Conservation (phyloP, 495 filamentous ascomycete species). For the Pseudomonodictys pantanalensis region DNA sequence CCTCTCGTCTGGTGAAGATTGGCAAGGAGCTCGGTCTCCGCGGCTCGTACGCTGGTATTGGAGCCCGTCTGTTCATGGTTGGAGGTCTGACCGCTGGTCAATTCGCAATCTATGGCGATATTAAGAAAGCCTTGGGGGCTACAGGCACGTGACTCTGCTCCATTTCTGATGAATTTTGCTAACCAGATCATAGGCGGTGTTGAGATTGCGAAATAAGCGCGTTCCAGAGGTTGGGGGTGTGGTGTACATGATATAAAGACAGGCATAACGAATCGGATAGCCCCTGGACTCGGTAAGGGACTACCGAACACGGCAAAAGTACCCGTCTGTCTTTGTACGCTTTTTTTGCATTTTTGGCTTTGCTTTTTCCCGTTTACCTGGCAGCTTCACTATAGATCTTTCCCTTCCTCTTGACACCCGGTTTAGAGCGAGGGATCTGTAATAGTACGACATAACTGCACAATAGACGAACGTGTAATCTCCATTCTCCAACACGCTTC, state of each 20-base stretch:
- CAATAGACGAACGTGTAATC: slow-evolving; percentile 6
- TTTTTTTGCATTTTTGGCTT: slow-evolving; percentile 21
- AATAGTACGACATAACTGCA: slow-evolving; percentile 2
- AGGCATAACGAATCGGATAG: slow-evolving; percentile 3
- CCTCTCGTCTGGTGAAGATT: slow-evolving; percentile 90
- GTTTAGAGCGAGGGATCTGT: neutral
- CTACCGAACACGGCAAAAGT: slow-evolving; percentile 14
- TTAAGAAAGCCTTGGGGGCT: slow-evolving; percentile 57
- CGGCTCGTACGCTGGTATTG: slow-evolving; percentile 88
- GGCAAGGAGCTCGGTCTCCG: slow-evolving; percentile 86
- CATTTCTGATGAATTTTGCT: no score
- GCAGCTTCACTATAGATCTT: slow-evolving; percentile 4
- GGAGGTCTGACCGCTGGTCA: slow-evolving; percentile 84
- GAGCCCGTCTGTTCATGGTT: slow-evolving; percentile 85
- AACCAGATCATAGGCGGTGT: no score
- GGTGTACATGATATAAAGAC: slow-evolving; percentile 6
- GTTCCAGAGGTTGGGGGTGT: neutral
- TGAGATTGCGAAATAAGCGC: slow-evolving; percentile 59
- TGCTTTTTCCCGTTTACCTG: slow-evolving; percentile 10
- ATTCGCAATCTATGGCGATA: slow-evolving; percentile 83
- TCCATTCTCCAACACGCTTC: neutral
- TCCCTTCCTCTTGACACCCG: neutral
- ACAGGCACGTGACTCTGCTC: no score
- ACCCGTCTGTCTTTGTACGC: slow-evolving; percentile 4
- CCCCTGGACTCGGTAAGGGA: neutral